Evolutionary conservation across 129 eudicot species (phyloP).

Genomic region (Silybum marianum): DNA sequence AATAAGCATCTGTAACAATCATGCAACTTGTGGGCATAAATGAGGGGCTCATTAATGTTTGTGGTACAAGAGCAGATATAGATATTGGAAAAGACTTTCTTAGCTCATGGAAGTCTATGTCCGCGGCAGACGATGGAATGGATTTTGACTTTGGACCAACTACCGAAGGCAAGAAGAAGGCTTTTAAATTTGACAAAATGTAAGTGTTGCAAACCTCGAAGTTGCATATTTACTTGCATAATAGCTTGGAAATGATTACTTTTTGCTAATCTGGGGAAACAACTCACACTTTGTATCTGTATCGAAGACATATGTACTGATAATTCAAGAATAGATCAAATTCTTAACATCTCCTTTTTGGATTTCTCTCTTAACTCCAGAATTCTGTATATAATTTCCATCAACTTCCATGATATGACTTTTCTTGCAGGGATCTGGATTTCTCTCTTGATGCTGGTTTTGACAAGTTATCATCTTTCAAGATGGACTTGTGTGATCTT

Average conservation of each 20-base stretch:
- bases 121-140: conserved; percentile 62
- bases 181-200: conserved; percentile 72
- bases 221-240: conserved; percentile 13
- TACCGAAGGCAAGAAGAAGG: conserved; percentile 61
- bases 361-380: neutral
- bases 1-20: neutral
- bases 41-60: conserved; percentile 18
- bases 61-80: conserved; percentile 53
- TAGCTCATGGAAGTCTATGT: conserved; percentile 75
- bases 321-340: conserved; percentile 11
- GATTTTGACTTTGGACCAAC: conserved; percentile 78
- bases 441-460: conserved; percentile 77
- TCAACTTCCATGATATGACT: conserved; percentile 1
- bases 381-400: conserved; percentile 14
- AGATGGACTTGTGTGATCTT: conserved; percentile 72
- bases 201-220: conserved; percentile 40
- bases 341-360: neutral
- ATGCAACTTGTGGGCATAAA: conserved; percentile 19
- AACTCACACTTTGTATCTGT: conserved; percentile 13
- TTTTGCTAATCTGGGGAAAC: conserved; percentile 21
- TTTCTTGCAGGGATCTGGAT: conserved; percentile 76
- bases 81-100: conserved; percentile 83
- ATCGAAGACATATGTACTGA: neutral
- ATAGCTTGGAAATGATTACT: neutral
- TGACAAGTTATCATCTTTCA: conserved; percentile 74